phyloP scores from a whole-genome alignment of 192 early-diverging fungal species.

The Coemansia sp. region DNA sequence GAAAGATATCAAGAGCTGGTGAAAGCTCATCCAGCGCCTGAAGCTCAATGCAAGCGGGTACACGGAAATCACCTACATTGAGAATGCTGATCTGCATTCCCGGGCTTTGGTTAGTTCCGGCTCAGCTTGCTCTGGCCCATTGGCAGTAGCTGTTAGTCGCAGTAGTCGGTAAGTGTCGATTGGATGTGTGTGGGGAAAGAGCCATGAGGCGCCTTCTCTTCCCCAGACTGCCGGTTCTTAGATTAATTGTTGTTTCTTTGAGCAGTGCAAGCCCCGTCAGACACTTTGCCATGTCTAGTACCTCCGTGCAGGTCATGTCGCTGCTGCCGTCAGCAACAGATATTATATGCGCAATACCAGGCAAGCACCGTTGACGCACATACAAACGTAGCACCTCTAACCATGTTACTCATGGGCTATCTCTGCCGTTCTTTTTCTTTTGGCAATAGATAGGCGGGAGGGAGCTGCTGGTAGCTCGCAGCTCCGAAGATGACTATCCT shows the following conservation, averaged over 20 bases:
- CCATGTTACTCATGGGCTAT: background rate
- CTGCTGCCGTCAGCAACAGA: conserved; percentile 19
- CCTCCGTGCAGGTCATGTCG: conserved; percentile 8
- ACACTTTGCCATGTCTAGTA: background rate
- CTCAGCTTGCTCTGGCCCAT: background rate
- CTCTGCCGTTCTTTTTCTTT: background rate
- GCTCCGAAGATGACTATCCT: conserved; percentile 17
- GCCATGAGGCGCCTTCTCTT: background rate
- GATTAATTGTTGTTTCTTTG: background rate
- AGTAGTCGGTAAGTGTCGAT: background rate
- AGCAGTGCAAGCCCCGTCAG: background rate
- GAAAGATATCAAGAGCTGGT: background rate
- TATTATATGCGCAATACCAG: conserved; percentile 18
- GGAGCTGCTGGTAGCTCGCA: conserved; percentile 17
- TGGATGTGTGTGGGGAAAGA: background rate
- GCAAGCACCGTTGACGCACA: background rate
- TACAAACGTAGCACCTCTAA: background rate
- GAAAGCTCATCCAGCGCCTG: background rate
- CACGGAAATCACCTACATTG: background rate
- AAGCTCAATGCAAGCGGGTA: background rate
- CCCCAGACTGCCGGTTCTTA: background rate
- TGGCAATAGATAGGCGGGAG: background rate
- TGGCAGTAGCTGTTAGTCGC: background rate
- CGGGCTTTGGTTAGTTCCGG: background rate
- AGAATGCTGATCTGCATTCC: background rate